Evolutionary conservation across 495 filamentous ascomycete genomes (phyloP), one percentile per base, ranked within the genome.

Genomic region (Staphylotrichum longicolle): DNA sequence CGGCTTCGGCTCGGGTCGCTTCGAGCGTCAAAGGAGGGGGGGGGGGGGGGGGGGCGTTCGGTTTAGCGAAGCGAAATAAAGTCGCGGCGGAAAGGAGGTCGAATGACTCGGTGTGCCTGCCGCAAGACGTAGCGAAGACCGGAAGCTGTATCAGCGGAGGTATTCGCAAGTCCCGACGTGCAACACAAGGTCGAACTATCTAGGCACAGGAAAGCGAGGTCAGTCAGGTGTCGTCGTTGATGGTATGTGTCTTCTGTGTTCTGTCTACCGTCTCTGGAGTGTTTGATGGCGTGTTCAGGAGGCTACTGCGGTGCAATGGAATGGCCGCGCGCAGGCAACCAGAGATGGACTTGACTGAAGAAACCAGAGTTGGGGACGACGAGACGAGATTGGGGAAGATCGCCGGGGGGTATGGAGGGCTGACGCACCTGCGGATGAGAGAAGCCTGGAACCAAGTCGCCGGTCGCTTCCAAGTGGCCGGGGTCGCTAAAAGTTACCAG

Each of bases 391-490:
- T 47, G 46, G 35, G 54, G 27, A 42, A 12, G 61, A 63, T 47
- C 49, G 50, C 32, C 49, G 41, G 58, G 45, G 54, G 30, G 30
- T 14, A 30, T 30, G 41, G 30, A 54, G 20, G 56, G 51, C 59
- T 61, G 57, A 64, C 62, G 62, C 62, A 64, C 62, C 62, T 64
- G 45, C 30, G 14, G 14, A 59, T 30, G 37, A 39, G 35, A 34
- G 44, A 45, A 54, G 44, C 56, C 20, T 55, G 56, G 44, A 59
- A 34, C 33, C 56, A 55, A 42, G 62, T 20, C 55, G 40, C 39
- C 41, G 41, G 55, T 37, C 48, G 59, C 44, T 56, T 61, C 50
- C 53, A 49, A 49, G 49, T 40, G 40, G 27, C 54, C 57, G 33
- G 37, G 47, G 57, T 40, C 47, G 7, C n/a, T 32, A 8, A 37